Percentiles rank a stretch among this genome's conserved stretches.
Evolutionary conservation across 306 rosid species (phyloP).

Genomic region (Vachellia collinsii): DNA sequence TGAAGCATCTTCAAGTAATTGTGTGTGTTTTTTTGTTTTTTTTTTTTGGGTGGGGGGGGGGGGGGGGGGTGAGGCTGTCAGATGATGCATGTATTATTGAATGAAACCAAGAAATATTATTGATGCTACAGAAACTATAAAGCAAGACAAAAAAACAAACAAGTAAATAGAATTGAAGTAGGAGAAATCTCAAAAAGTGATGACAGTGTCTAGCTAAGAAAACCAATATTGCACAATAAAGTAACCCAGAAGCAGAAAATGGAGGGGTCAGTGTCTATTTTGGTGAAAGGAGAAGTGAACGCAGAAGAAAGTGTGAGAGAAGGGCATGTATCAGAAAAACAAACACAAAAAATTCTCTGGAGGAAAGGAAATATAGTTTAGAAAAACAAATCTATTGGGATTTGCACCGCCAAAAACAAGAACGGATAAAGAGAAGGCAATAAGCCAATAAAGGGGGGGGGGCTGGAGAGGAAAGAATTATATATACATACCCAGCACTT

Average conservation of each 20-base stretch:
- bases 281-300: slow-evolving; percentile 54
- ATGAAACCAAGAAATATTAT: slow-evolving; percentile 23
- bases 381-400: slow-evolving; percentile 39
- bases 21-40: not conserved
- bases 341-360: slow-evolving; percentile 32
- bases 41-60: no score
- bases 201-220: slow-evolving; percentile 16
- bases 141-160: not conserved
- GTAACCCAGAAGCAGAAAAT: slow-evolving; percentile 38
- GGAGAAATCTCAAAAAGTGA: slow-evolving; percentile 20
- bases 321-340: slow-evolving; percentile 12
- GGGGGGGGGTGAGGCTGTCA: slow-evolving; percentile 32
- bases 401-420: slow-evolving; percentile 41
- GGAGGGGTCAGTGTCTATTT: slow-evolving; percentile 45
- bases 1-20: slow-evolving; percentile 5
- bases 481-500: slow-evolving; percentile 61
- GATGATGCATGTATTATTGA: slow-evolving; percentile 29
- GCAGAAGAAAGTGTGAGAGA: slow-evolving; percentile 49
- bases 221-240: slow-evolving; percentile 40
- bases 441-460: not conserved
- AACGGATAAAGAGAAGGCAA: not conserved
- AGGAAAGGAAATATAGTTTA: not conserved
- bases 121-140: not conserved
- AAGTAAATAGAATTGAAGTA: not conserved
- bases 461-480: not conserved